These are phyloP conservation scores for Mucor velutinosus DNA, from an alignment of 371 early-diverging fungal genomes.

Conservation along the genomic window DNA sequence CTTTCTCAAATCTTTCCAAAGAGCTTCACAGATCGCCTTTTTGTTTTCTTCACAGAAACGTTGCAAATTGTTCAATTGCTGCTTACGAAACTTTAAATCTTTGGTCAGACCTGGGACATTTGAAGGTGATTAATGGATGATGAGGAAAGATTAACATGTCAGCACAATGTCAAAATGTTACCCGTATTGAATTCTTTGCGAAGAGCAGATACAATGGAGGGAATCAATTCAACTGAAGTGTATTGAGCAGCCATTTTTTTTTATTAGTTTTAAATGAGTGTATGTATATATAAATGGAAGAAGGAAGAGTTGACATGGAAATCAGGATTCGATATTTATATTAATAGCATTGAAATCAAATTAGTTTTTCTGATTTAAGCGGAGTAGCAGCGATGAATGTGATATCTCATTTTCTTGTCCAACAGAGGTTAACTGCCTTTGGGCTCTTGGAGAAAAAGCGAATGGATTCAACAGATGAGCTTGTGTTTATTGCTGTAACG, in stretches of 20 bases:
- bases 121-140: neutral
- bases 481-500: constrained; percentile 36
- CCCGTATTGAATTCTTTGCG: constrained; percentile 54
- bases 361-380: neutral
- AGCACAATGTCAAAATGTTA: constrained; percentile 6
- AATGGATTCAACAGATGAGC: constrained; percentile 12
- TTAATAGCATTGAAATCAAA: neutral
- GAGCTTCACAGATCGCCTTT: constrained; percentile 60
- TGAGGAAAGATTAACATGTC: neutral
- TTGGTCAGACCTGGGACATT: constrained; percentile 51
- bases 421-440: constrained; percentile 9
- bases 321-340: neutral
- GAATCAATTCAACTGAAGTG: constrained; percentile 35
- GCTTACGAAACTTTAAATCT: constrained; percentile 65
- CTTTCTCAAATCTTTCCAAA: constrained; percentile 73
- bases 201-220: constrained; percentile 46
- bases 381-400: neutral
- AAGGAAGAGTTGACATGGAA: neutral
- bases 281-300: neutral
- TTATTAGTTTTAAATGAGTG: constrained; percentile 5
- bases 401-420: constrained; percentile 1
- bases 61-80: constrained; percentile 72
- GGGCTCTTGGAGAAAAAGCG: neutral
- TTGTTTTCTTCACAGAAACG: constrained; percentile 70
- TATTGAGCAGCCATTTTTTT: constrained; percentile 23